Evolutionary conservation across 345 rosid species (phyloP), one percentile per base, ranked within the genome.

Genomic region (Trapa bicornis): DNA sequence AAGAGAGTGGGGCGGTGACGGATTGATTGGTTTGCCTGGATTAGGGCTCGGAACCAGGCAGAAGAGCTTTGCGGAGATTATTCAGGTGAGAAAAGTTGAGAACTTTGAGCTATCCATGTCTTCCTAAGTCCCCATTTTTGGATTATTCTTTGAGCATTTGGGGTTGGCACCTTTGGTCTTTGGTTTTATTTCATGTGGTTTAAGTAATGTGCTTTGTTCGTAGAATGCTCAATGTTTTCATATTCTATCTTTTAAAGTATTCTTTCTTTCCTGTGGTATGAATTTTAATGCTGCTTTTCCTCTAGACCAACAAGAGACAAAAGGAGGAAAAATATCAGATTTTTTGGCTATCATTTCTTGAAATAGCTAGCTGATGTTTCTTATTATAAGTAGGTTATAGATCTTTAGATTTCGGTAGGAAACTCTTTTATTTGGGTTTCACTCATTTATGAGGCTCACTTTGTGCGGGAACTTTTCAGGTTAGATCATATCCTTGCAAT

Each of bases 1-100:
- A 12, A 50, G 75, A 10, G 87, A 92, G 65, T 92, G 98, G 98
- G 96, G 87, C 69, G 93, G 86, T 61, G 88, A 89, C 80, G 96
- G 96, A 37, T 76, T 89, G 73, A 89, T 88, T 70, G 98, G 96
- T 47, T 82, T 90, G 75, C 83, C 84, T 0, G 86, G 86, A 15
- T 70, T 83, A 50, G 89, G 84, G 16, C 76, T 87, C 50, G 97
- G 96, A 11, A 79, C 81, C 63, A 84, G 83, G 79, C 88, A 89
- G 72, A 89, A 81, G 81, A 92, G 90, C 75, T 83, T 88, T 66
- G 84, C 88, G 4, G 98, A 92, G 77, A 89, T 89, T 68, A 73
- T 88, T 87, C 96, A 92, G 98, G 98, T 90, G 72, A 64, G 57
- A 61, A 67, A 32, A 9, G 15, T 45, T 37, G 42, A 22, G 16